Conservation (phyloP, 768 basidiomycete genomes). For the Leccinum broughii region DNA sequence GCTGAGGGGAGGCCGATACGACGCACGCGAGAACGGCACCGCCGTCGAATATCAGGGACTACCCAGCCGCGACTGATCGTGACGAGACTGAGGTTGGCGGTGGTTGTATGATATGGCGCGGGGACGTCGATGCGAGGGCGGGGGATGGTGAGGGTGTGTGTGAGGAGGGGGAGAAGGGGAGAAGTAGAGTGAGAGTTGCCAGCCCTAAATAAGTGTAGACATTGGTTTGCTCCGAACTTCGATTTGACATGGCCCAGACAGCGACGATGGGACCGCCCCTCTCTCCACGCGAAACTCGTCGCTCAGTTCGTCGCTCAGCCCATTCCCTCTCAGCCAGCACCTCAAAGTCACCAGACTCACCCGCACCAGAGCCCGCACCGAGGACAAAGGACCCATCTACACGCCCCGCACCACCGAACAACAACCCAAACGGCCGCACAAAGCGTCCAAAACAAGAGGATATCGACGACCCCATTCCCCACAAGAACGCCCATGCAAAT, state of each 20-base stretch:
- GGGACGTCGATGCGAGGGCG: background rate
- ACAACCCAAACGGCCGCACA: constrained; percentile 41
- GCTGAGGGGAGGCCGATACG: constrained; percentile 6
- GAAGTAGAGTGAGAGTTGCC: constrained; percentile 26
- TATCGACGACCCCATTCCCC: constrained; percentile 53
- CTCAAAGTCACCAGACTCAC: constrained; percentile 75
- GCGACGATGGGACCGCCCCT: constrained; percentile 76
- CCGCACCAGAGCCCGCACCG: constrained; percentile 47
- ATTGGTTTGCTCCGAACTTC: constrained; percentile 6
- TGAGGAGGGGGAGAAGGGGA: constrained; percentile 1
- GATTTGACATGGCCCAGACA: constrained; percentile 56
- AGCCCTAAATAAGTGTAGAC: constrained; percentile 39
- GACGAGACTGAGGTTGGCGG: constrained; percentile 5
- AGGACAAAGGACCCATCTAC: constrained; percentile 43
- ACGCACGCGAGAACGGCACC: background rate
- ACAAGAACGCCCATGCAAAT: constrained; percentile 44
- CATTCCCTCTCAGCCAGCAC: constrained; percentile 66
- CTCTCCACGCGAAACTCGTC: constrained; percentile 74
- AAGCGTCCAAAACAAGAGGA: constrained; percentile 78
- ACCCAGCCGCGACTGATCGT: constrained; percentile 19
- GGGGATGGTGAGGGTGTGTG: background rate
- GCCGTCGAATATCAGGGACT: background rate
- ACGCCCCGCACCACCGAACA: constrained; percentile 41
- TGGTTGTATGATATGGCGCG: background rate
- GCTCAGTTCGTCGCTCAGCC: constrained; percentile 72